A percentile compares a stretch with the other conserved stretches of the same genome.
These are phyloP conservation scores for Saccharomyces uvarum DNA, from an alignment of 1,139 yeast species.

Conservation along the genomic window DNA sequence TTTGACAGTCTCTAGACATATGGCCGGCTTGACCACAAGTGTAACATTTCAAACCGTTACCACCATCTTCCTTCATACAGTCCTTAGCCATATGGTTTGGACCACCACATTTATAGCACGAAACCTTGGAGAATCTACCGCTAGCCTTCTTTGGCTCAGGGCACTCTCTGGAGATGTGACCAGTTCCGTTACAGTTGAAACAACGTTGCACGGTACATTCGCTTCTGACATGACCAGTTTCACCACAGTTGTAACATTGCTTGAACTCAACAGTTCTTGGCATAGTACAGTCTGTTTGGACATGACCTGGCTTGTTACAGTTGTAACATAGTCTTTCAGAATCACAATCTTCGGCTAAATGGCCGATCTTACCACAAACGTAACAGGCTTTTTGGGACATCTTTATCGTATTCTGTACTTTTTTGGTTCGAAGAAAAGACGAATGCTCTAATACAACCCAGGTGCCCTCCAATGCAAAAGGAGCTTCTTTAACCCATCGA, in stretches of 20 bases:
- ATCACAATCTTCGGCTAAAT: slow-evolving; percentile 80
- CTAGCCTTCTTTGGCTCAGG: slow-evolving; percentile 35
- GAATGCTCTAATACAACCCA: background rate
- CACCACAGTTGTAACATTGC: slow-evolving; percentile 81
- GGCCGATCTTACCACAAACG: slow-evolving; percentile 91
- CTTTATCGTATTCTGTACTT: slow-evolving; percentile 4
- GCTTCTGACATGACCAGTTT: slow-evolving; percentile 66
- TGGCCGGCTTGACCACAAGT: slow-evolving; percentile 90
- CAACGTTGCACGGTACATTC: slow-evolving; percentile 66
- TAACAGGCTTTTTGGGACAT: slow-evolving; percentile 77
- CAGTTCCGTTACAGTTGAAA: slow-evolving; percentile 80
- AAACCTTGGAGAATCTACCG: slow-evolving; percentile 38
- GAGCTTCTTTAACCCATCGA: background rate
- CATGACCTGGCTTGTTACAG: slow-evolving; percentile 87
- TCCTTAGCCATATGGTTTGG: slow-evolving; percentile 91
- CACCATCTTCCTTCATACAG: slow-evolving; percentile 64
- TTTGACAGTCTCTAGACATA: slow-evolving; percentile 73
- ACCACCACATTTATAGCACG: slow-evolving; percentile 89
- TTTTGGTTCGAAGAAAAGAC: background rate
- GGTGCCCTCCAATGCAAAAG: slow-evolving; percentile 1
- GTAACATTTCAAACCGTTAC: slow-evolving; percentile 52
- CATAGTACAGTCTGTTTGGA: slow-evolving; percentile 77
- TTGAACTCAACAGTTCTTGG: slow-evolving; percentile 78
- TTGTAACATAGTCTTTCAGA: slow-evolving; percentile 85
- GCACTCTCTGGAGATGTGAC: slow-evolving; percentile 78